Evolutionary conservation across 352 stramenopile genomes (phyloP).

Genomic region (Phytophthora brassicae): DNA sequence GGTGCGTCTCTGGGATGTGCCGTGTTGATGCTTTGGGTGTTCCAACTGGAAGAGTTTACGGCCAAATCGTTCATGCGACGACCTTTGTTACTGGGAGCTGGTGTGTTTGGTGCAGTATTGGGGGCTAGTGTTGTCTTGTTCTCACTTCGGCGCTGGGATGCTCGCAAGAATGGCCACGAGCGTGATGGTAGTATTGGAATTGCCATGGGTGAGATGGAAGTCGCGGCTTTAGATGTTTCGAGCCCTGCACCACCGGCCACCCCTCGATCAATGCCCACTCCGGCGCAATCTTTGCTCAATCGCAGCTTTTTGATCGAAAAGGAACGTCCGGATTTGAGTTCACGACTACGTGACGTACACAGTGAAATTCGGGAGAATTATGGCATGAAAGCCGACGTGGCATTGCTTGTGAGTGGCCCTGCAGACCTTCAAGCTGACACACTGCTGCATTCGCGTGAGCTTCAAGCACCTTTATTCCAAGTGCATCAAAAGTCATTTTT

Average conservation of each 20-base stretch:
- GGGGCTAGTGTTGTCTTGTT: conserved; percentile 31
- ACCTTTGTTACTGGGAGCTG: conserved; percentile 32
- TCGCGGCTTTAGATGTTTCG: conserved; percentile 31
- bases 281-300: conserved; percentile 31
- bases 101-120: conserved; percentile 28
- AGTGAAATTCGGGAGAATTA: conserved; percentile 56
- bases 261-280: conserved; percentile 33
- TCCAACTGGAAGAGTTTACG: conserved; percentile 24
- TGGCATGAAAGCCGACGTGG: conserved; percentile 41
- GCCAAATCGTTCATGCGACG: conserved; percentile 45
- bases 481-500: conserved; percentile 57
- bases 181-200: conserved; percentile 23
- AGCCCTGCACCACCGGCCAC: conserved; percentile 39
- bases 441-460: conserved; percentile 26
- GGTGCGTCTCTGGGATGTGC: conserved; percentile 32
- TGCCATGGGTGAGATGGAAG: conserved; percentile 48
- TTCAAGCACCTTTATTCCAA: conserved; percentile 37
- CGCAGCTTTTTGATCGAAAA: conserved; percentile 41
- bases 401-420: conserved; percentile 50
- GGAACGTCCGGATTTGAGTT: conserved; percentile 42
- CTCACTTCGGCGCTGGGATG: conserved; percentile 6
- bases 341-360: conserved; percentile 36
- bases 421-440: conserved; percentile 38
- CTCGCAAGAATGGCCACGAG: conserved; percentile 12
- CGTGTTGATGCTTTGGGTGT: conserved; percentile 38